Conservation (phyloP, 768 basidiomycete species). For the Imleria badia region DNA sequence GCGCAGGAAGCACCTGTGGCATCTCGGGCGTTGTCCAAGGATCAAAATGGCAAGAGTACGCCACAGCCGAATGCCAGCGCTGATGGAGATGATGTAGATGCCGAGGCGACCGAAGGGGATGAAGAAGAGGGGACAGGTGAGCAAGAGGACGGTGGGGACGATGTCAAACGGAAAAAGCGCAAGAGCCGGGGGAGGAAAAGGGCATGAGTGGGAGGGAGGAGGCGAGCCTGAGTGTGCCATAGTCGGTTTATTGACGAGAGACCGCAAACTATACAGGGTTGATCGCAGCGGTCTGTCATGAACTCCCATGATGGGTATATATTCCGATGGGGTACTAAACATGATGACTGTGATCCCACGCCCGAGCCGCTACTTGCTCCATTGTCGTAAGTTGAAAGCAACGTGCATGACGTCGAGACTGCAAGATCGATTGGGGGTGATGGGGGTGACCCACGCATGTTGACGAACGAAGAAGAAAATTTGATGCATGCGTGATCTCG, state of each 20-base stretch:
- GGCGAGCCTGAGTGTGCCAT: background rate
- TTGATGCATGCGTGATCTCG: conserved; percentile 1
- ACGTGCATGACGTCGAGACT: conserved; percentile 13
- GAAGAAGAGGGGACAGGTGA: conserved; percentile 5
- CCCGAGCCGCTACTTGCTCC: background rate
- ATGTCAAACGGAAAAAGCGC: conserved; percentile 16
- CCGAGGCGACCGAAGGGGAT: conserved; percentile 5
- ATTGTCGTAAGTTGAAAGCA: conserved; percentile 17
- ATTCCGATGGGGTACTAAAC: background rate
- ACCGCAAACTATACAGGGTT: conserved; percentile 7
- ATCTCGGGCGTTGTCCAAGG: conserved; percentile 13
- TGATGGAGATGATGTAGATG: conserved; percentile 13
- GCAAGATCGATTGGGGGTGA: too few relatives aligned
- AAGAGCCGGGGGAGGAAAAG: conserved; percentile 22
- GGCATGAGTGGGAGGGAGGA: background rate
- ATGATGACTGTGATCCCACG: conserved; percentile 12
- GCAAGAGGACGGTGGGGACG: background rate
- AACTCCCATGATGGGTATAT: background rate
- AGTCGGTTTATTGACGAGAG: conserved; percentile 2
- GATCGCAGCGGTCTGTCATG: conserved; percentile 7
- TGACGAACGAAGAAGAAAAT: background rate
- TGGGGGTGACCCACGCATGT: background rate
- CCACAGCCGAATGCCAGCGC: conserved; percentile 16
- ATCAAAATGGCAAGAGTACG: conserved; percentile 17
- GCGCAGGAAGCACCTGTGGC: conserved; percentile 10